phyloP scores from a whole-genome alignment of 495 filamentous ascomycete genomes.

The Aspergillus bridgeri region DNA sequence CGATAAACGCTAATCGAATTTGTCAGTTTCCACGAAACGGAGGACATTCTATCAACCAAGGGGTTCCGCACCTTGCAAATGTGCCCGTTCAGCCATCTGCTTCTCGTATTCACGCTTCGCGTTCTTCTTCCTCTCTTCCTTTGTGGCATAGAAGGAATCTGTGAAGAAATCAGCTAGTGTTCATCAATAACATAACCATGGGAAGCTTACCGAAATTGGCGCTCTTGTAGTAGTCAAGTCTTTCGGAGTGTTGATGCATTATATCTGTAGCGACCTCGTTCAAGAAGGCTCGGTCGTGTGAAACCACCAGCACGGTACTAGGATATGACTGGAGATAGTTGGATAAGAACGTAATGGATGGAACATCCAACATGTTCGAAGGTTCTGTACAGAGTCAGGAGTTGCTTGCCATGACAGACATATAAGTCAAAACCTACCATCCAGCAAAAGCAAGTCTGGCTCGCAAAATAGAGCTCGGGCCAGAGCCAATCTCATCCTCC shows the following conservation, averaged over 20 bases:
- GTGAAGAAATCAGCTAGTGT: slow-evolving; percentile 17
- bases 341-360: slow-evolving; percentile 97
- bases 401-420: not conserved
- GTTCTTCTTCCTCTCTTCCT: slow-evolving; percentile 94
- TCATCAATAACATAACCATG: not conserved
- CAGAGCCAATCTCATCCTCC: slow-evolving; percentile 96
- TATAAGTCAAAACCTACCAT: slow-evolving; percentile 45
- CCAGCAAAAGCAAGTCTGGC: slow-evolving; percentile 91
- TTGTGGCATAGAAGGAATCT: slow-evolving; percentile 96
- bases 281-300: slow-evolving; percentile 97
- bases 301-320: slow-evolving; percentile 93
- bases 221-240: slow-evolving; percentile 97
- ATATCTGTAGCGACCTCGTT: slow-evolving; percentile 99
- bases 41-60: not conserved
- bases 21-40: slow-evolving; percentile 6
- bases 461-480: slow-evolving; percentile 97
- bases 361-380: slow-evolving; percentile 99
- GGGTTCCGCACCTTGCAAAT: slow-evolving; percentile 59
- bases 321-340: slow-evolving; percentile 94
- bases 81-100: slow-evolving; percentile 89
- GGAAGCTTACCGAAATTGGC: slow-evolving; percentile 73
- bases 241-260: slow-evolving; percentile 95
- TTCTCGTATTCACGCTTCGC: slow-evolving; percentile 98
- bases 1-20: slow-evolving; percentile 72
- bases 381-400: slow-evolving; percentile 60